Evolutionary conservation across 208 protist genomes (phyloP), one percentile per base, ranked within the genome.

Genomic region (Zelonia costaricensis): DNA sequence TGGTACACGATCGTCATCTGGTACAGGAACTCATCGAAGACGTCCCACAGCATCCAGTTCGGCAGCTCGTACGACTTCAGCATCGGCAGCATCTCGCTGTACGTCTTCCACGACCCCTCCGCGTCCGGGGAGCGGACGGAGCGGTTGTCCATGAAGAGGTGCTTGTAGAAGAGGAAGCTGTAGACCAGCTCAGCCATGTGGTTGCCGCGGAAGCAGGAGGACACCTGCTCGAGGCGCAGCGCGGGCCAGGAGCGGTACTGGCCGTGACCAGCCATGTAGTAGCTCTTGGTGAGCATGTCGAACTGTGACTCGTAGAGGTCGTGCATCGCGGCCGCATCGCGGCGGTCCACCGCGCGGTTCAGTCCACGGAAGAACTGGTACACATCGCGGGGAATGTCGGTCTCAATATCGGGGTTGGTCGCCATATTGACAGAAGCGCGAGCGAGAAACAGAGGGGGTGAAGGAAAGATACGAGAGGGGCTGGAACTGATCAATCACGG

Each of bases 1-100:
- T 93, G 85, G 71, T 95, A 93, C 25, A 93, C 90, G 23, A 90
- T 80, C 20, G 86, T 89, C 74, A 96, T 88, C 64, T 96, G 87
- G 69, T 89, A 96, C 4, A 92, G 60, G 42, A 93, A 93, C 74
- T 96, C 86, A 46, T 96, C 91, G 67, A 96, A 92, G 25, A 96
- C 83, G 66, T 96, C 91, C 91, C 91, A 96, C 48, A 96, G 60
- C 67, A 93, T 78, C 70, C 79, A 88, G 65, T 75, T 92, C 27
- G 91, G 91, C 45, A 96, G 76, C 60, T 88, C 78, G 40, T 63
- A 82, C 33, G 70, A 72, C 46, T 75, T 66, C 39, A 92, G 73
- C 47, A 72, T 30, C 47, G 65, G 28, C 40, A 93, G 83, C 31
- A 96, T 66, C 28, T 80, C 74, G 4, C 35, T 69, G 65, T 91